Percentiles rank a stretch among this genome's conserved stretches.
Evolutionary conservation across 139 green algal genomes (phyloP).

Genomic region (Nannochloris sp.): DNA sequence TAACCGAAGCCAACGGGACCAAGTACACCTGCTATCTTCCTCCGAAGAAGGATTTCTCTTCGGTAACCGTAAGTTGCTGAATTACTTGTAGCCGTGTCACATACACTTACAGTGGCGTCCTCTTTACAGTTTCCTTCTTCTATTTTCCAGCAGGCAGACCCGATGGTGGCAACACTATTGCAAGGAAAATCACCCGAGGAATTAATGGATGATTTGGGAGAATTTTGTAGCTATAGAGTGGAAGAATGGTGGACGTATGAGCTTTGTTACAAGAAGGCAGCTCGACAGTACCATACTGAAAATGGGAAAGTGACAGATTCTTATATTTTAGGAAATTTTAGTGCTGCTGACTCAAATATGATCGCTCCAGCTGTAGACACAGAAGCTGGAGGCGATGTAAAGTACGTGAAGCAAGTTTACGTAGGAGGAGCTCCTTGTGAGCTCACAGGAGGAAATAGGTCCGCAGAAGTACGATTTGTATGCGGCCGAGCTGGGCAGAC

Average conservation of each 20-base stretch:
- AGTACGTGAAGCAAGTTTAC: slow-evolving; percentile 61
- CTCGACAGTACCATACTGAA: slow-evolving; percentile 70
- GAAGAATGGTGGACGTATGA: slow-evolving; percentile 91
- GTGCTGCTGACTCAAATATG: slow-evolving; percentile 22
- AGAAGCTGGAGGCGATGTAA: slow-evolving; percentile 19
- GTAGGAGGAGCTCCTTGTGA: slow-evolving; percentile 53
- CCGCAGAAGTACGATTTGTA: slow-evolving; percentile 63
- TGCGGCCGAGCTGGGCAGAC: slow-evolving; percentile 43
- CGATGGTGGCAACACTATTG: not conserved
- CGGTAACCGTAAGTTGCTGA: not conserved
- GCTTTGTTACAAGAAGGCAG: slow-evolving; percentile 70
- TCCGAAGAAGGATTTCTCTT: not conserved
- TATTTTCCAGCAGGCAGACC: not conserved
- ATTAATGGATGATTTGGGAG: slow-evolving; percentile 4
- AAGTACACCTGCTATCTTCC: not conserved
- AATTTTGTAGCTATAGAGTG: slow-evolving; percentile 44
- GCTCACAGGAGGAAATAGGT: slow-evolving; percentile 38
- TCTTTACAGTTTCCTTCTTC: not conserved
- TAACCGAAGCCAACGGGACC: not conserved
- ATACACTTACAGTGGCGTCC: not conserved
- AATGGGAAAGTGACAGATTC: slow-evolving; percentile 20
- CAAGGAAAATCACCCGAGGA: slow-evolving; percentile 7
- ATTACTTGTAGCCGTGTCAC: not conserved
- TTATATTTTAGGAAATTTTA: slow-evolving; percentile 48
- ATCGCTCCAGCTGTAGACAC: slow-evolving; percentile 24